Evolutionary conservation across 306 rosid genomes (phyloP), one percentile per base, ranked within the genome.

Genomic region (Rosa persica): DNA sequence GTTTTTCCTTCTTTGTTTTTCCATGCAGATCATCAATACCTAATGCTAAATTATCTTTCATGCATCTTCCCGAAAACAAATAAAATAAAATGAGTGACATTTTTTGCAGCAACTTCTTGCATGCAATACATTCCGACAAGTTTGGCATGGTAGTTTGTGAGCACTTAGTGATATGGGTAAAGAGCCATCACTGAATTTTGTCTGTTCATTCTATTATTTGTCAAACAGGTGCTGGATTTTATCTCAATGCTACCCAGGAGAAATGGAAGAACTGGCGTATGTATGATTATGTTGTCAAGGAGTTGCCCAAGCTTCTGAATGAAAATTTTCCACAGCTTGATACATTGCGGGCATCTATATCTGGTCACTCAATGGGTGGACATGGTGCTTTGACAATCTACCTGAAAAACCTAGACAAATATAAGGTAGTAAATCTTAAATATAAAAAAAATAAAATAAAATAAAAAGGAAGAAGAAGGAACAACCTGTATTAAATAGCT

Each of bases 251-350:
- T 60, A 88, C 94, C 67, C 90, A 92, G 88, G 97, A 95, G 84
- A 95, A 92, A 87, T 95, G 98, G 98, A 95, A 91, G 86, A 91
- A 95, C 74, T 95, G 98, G 98, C 89, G 88, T 27, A 95, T 95
- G 98, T 95, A 95, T 78, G 98, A 95, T 69, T 95, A 95, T 80
- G 88, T 95, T 79, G 97, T 92, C 76, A 91, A 89, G 83, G 98
- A 95, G 79, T 79, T 92, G 81, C 98, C 98, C 10, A 74, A 85
- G 75, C 91, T 95, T 85, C 85, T 95, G 70, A 79, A 82, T 39
- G 90, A 95, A 71, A 88, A 86, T 69, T 92, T 95, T 77, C 90
- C 95, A 2, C 87, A 89, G 89, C 98, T 95, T 66, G 91, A 95
- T 74, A 84, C 92, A 52, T 89, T 88, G 16, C 88, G 84, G 62